These are phyloP conservation scores for Keithomyces neogunnii DNA, from an alignment of 2,329 filamentous ascomycete species.

Conservation along the genomic window DNA sequence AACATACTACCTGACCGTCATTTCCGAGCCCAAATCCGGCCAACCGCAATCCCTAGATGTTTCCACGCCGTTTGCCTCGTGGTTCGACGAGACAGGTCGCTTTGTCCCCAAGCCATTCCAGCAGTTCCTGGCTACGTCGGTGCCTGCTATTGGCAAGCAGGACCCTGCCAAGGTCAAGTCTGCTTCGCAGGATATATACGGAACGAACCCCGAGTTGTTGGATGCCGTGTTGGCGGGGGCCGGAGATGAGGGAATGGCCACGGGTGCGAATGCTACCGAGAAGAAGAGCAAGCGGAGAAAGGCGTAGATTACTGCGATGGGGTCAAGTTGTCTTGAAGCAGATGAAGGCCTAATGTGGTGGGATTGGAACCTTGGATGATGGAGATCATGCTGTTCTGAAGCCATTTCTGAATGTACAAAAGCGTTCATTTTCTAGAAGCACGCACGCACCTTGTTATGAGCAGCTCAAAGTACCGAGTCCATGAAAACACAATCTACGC, in stretches of 20 bases:
- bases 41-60: conserved; percentile 42
- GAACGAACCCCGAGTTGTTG: conserved; percentile 38
- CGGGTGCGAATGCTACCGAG: conserved; percentile 24
- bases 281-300: conserved; percentile 40
- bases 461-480: background rate
- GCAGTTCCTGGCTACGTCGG: conserved; percentile 61
- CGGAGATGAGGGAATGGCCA: conserved; percentile 18
- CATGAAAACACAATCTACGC: background rate
- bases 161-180: conserved; percentile 51
- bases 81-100: conserved; percentile 66
- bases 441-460: background rate
- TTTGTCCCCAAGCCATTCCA: conserved; percentile 73
- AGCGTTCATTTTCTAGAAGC: background rate
- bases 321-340: too few relatives aligned
- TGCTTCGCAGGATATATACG: conserved; percentile 26
- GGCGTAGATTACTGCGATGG: conserved; percentile 1
- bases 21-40: conserved; percentile 33
- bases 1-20: conserved; percentile 68
- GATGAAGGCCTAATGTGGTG: too few relatives aligned
- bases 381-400: background rate
- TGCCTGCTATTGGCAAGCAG: conserved; percentile 55
- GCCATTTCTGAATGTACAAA: background rate
- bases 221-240: conserved; percentile 34
- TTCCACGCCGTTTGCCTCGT: conserved; percentile 58
- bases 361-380: too few relatives aligned